Evolutionary conservation across 345 rosid species (phyloP).

Genomic region (Noccaea caerulescens): DNA sequence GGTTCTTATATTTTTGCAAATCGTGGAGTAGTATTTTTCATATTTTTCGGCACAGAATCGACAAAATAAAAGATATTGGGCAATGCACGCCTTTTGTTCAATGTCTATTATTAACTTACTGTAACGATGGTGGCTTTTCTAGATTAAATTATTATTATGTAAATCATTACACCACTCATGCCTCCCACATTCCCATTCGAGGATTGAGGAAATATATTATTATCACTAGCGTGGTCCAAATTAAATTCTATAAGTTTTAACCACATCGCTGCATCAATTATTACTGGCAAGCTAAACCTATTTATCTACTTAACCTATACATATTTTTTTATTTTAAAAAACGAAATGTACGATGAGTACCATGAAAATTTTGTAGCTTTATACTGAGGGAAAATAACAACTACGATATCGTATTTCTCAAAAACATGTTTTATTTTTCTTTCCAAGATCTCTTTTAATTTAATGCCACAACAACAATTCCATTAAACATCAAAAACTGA

Average conservation of each 20-base stretch:
- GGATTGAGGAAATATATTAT: slow-evolving; percentile 26
- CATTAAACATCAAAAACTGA: slow-evolving; percentile 22
- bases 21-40: not conserved
- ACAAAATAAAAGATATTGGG: slow-evolving; percentile 3
- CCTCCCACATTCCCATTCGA: slow-evolving; percentile 40
- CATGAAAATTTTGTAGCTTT: not conserved
- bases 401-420: not conserved
- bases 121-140: slow-evolving; percentile 16
- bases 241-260: slow-evolving; percentile 28
- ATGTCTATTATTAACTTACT: slow-evolving; percentile 6
- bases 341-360: slow-evolving; percentile 25
- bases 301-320: slow-evolving; percentile 25
- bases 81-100: slow-evolving; percentile 21
- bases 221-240: slow-evolving; percentile 45
- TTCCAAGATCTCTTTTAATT: not conserved
- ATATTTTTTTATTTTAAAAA: not conserved
- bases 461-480: slow-evolving; percentile 24
- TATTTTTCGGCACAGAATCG: not conserved
- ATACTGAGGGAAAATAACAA: not conserved
- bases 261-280: slow-evolving; percentile 38
- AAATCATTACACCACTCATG: slow-evolving; percentile 48
- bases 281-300: slow-evolving; percentile 41
- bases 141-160: slow-evolving; percentile 33
- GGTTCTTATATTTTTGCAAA: slow-evolving; percentile 1
- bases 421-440: not conserved